A percentile compares a stretch with the other conserved stretches of the same genome.
These are phyloP conservation scores for Trichosporon coremiiforme DNA, from an alignment of 1,284 basidiomycete genomes.

Conservation along the genomic window DNA sequence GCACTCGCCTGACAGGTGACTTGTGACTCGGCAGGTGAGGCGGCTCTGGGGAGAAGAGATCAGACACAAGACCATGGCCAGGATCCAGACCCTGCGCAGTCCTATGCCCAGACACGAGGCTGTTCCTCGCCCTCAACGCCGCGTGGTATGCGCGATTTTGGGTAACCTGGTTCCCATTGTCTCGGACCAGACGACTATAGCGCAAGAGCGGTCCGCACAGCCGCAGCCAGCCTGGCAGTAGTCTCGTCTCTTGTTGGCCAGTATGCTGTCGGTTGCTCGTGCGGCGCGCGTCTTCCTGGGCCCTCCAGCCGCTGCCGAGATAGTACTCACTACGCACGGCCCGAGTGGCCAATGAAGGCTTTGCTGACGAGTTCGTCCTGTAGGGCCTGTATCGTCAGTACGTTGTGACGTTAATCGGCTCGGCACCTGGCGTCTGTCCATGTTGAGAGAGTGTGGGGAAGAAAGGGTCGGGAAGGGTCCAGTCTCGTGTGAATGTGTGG, in stretches of 20 bases:
- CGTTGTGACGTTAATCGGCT: not conserved
- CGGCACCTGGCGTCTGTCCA: not conserved
- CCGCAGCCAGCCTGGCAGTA: not conserved
- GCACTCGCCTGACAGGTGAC: not conserved
- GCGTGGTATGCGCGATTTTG: not conserved
- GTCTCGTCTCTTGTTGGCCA: not conserved
- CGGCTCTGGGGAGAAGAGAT: not conserved
- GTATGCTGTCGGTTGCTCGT: not conserved
- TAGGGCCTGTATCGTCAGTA: constrained; percentile 43
- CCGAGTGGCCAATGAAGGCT: constrained; percentile 54
- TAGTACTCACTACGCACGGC: constrained; percentile 51
- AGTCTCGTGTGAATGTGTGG: not conserved
- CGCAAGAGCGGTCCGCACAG: not conserved
- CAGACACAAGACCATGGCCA: not conserved
- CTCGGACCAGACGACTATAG: not conserved
- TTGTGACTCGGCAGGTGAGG: too few relatives aligned
- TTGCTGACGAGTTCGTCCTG: constrained; percentile 56
- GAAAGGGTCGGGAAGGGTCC: too few relatives aligned
- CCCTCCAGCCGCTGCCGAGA: not conserved
- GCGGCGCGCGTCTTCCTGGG: not conserved
- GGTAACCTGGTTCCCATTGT: not conserved
- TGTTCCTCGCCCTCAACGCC: not conserved
- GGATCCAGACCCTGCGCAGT: constrained; percentile 4
- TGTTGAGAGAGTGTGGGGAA: not conserved
- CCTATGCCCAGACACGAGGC: not conserved